Base-by-base conservation (phyloP, 345 rosid genomes). In the Combretum micranthum region DNA sequence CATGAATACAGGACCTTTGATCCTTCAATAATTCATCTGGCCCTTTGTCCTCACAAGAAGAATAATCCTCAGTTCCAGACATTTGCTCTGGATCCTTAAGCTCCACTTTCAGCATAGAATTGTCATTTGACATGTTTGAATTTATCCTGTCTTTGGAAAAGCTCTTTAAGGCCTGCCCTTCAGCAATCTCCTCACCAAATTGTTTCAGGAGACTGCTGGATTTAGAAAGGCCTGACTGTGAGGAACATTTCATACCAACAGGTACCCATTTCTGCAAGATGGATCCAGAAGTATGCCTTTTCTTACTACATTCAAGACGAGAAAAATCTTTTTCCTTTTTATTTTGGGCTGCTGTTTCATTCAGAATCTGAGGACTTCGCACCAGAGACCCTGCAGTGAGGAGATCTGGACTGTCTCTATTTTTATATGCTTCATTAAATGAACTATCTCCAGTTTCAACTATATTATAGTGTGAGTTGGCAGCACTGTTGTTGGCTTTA, bases 261-360 rank as follows among this genome's bases (percentile, higher is more conserved):
- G 83, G 86, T 57, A 81, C 69, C 83, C 86, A 77, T 62, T 77
- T 77, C 77, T 64, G 77, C 46, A 63, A 14, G 51, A 64, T 2
- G 16, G 81, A 69, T 14, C 68, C 81, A 63, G 76, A 66, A 64
- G 56, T 53, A 57, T 47, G 59, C 64, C 55, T 73, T 56, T 73
- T 72, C 71, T 67, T 77, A 58, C 67, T 57, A 25, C 26, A 42
- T 56, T 75, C 80, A n/a, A 59, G 42, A 25, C 50, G 44, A 47
- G 64, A 44, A 55, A 39, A 17, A 53, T 67, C 72, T 47, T 67
- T 77, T 45, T 62, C 77, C 32, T 37, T 52, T 32, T 32, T 32
- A 32, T 7, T 32, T 45, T 19, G 73, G 56, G 63, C 43, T 56
- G 50, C 62, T 59, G 63, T 50, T 68, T 64, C 52, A 61, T 58